Evolutionary conservation across 2,329 filamentous ascomycete genomes (phyloP).

Genomic region (Fusarium oligoseptatum): DNA sequence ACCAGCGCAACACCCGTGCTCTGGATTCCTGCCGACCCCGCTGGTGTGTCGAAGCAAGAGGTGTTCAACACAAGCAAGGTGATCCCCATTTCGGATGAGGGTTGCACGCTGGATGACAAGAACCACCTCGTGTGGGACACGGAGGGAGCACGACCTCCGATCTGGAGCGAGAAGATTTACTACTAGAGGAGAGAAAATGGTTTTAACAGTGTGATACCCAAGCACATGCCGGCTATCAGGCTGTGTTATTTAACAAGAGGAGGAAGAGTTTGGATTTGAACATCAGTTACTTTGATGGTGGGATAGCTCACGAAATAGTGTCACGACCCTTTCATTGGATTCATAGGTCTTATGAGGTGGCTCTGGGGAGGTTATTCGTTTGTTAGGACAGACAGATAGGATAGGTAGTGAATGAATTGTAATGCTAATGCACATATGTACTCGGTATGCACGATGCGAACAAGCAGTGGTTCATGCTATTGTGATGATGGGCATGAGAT

Average conservation of each 20-base stretch:
- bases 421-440: constrained; percentile 37
- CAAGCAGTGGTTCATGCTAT: neutral
- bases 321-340: neutral
- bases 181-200: constrained; percentile 51
- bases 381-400: constrained; percentile 1
- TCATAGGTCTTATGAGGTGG: neutral
- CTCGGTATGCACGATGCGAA: constrained; percentile 10
- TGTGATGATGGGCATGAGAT: neutral
- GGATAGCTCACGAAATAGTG: constrained; percentile 8
- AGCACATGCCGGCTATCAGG: constrained; percentile 40
- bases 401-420: constrained; percentile 29
- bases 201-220: constrained; percentile 45
- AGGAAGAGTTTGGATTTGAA: constrained; percentile 2
- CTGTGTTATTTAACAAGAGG: constrained; percentile 31
- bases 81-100: constrained; percentile 80
- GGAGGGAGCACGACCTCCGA: constrained; percentile 57
- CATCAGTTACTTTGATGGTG: neutral
- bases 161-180: constrained; percentile 60
- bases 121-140: constrained; percentile 59
- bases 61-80: constrained; percentile 74
- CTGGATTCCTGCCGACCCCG: constrained; percentile 81
- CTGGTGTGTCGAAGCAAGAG: constrained; percentile 79
- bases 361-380: neutral
- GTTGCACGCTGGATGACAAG: constrained; percentile 77
- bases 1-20: constrained; percentile 71